Base-by-base conservation (phyloP, 1,284 basidiomycete genomes). In the Mycena sp. region DNA sequence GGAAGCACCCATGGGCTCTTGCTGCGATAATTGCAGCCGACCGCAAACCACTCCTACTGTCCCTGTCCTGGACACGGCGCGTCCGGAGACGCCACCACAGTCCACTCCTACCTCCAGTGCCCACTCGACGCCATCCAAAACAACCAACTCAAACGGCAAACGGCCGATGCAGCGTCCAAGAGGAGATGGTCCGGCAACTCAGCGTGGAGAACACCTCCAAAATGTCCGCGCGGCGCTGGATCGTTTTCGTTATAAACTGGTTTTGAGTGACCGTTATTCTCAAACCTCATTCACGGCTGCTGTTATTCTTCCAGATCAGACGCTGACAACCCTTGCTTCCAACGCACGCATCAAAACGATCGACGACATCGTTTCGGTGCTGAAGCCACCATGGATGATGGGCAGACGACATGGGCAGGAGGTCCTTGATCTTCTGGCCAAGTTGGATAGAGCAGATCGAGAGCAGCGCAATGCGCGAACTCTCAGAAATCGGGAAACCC, bases 11-110 rank as follows among this genome's bases (percentile, higher is more conserved):
- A 71, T 66, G 10, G 68, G 66, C 28, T 26, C 46, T 16, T 75
- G 71, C 46, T 75, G 73, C 54, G 70, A 75, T 41, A 68, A 68
- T 43, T 75, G 71, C 58, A 30, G 25, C 28, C 3, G 25, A 23
- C 14, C 41, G 30, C 32, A 19, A 14, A 30, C 29, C 41, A 43
- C 37, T 0, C 50, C 50, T 50, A 32, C 26, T 28, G 32, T n/a
- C n/a, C n/a, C n/a, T n/a, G n/a, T n/a, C n/a, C n/a, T n/a, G n/a
- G n/a, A n/a, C n/a, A n/a, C n/a, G n/a, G n/a, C 48, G 61, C 66
- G 21, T 32, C 32, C 29, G 10, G 11, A 54, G 40, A 54, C 51
- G 23, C 51, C 51, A 21, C 51, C 51, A 21, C 10, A 32, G 12
- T 19, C 51, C 11, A 19, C 35, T 35, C 25, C 32, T 6, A 7